phyloP scores from a whole-genome alignment of 257 asterid species.

The Solanum chiquidenum region DNA sequence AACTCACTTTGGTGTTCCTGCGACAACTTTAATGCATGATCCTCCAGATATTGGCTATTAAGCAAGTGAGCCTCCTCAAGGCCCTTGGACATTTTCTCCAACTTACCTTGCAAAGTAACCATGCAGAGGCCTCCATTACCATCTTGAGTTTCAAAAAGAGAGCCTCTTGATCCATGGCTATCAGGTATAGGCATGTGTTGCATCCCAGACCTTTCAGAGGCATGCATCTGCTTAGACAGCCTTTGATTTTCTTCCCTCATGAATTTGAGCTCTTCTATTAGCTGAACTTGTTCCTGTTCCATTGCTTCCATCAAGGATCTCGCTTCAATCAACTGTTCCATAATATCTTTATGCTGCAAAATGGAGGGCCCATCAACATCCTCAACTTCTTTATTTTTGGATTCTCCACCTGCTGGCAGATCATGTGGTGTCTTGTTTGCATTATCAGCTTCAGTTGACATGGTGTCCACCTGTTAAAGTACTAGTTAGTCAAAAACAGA shows the following conservation, averaged over 20 bases:
- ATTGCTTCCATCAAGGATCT: constrained; percentile 32
- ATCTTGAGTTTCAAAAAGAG: constrained; percentile 10
- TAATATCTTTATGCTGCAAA: constrained; percentile 22
- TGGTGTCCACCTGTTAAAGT: constrained; percentile 27
- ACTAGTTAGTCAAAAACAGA: not conserved
- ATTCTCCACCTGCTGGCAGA: constrained; percentile 14
- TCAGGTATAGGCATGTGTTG: constrained; percentile 1
- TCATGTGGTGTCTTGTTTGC: constrained; percentile 16
- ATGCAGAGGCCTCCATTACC: constrained; percentile 16
- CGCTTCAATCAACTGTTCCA: constrained; percentile 43
- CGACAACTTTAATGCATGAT: constrained; percentile 25
- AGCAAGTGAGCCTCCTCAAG: constrained; percentile 34
- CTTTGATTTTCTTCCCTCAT: constrained; percentile 30
- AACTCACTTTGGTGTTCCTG: constrained; percentile 40
- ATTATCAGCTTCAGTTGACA: constrained; percentile 17
- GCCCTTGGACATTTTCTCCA: constrained; percentile 38
- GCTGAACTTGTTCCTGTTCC: constrained; percentile 40
- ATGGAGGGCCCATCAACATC: constrained; percentile 4
- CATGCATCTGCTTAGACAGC: constrained; percentile 21
- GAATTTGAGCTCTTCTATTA: constrained; percentile 35
- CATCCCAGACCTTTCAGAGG: constrained; percentile 9
- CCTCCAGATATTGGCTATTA: constrained; percentile 29
- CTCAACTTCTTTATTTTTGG: constrained; percentile 11
- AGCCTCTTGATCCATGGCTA: not conserved
- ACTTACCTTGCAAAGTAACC: constrained; percentile 35